Percentiles rank a stretch among this genome's conserved stretches.
Conservation (phyloP, 2,329 filamentous ascomycete genomes). For the Claviceps fusiformis region DNA sequence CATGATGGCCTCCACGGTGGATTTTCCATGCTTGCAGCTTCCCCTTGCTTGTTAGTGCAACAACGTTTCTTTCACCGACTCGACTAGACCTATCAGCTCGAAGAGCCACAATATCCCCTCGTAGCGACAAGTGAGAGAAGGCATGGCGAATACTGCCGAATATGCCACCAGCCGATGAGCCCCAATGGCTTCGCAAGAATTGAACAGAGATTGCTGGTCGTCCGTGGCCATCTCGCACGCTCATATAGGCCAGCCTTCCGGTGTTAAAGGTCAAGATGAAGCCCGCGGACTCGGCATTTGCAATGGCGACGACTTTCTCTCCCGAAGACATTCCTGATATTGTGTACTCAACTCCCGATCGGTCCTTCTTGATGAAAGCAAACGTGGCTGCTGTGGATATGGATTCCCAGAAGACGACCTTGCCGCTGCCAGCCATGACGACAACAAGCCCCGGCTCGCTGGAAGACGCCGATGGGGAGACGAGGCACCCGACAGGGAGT, state of each 20-base stretch:
- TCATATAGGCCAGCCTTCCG: conserved; percentile 76
- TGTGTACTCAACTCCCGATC: conserved; percentile 62
- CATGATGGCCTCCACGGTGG: conserved; percentile 73
- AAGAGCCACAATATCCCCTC: conserved; percentile 69
- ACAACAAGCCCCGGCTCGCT: conserved; percentile 77
- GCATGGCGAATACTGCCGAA: conserved; percentile 71
- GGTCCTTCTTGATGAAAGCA: conserved; percentile 69
- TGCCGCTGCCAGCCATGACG: conserved; percentile 70
- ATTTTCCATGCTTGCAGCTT: conserved; percentile 77
- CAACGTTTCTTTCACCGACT: conserved; percentile 72
- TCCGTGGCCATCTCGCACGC: conserved; percentile 73
- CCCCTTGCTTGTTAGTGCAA: conserved; percentile 66
- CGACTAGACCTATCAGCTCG: conserved; percentile 57
- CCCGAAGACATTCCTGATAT: conserved; percentile 65
- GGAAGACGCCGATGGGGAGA: conserved; percentile 64
- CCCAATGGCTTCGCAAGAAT: conserved; percentile 52
- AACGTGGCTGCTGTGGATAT: conserved; percentile 79
- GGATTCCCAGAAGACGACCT: conserved; percentile 89
- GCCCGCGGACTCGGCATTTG: conserved; percentile 73
- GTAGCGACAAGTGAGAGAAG: conserved; percentile 54
- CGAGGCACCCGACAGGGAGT: conserved; percentile 69
- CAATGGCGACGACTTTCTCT: conserved; percentile 63
- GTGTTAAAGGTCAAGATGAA: conserved; percentile 77
- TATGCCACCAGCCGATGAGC: conserved; percentile 48
- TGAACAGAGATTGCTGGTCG: conserved; percentile 68